Evolutionary conservation across 768 basidiomycete species (phyloP), one percentile per base, ranked within the genome.

Genomic region (Collybia mongolica): DNA sequence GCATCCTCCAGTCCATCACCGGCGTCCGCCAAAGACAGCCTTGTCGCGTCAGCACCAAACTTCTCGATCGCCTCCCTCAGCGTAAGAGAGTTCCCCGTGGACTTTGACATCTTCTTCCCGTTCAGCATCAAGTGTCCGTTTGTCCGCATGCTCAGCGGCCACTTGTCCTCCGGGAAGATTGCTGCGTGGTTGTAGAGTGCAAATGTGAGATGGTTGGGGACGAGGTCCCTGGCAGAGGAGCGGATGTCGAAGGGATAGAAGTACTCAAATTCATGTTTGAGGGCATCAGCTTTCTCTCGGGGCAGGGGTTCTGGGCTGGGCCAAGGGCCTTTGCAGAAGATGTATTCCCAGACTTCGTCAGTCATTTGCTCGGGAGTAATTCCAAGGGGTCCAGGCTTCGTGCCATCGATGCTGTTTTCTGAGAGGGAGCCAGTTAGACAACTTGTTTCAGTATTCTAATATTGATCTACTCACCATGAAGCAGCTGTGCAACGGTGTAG

Each of bases 211-310:
- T 98, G 88, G 69, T 99, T 99, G 35, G 88, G 90, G 53, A 99
- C 88, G 53, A 99, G 79, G 62, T 99, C 97, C 69, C 98, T 98
- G 48, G 91, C 97, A 11, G 97, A 99, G 12, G 97, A 98, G 42
- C 97, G 91, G 60, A 99, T 82, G 72, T 98, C 93, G 76, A 98
- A 88, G 46, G 97, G 96, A 70, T 99, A 99, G 76, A 96, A 98
- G 76, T 98, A 99, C 26, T 88, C 74, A 77, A 87, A 98, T 68
- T 93, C 88, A 68, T 89, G 88, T 66, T 89, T 94, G 69, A 98
- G 78, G 14, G 78, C 75, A 63, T 94, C 87, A 26, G 83, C 89
- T 60, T 90, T 92, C 62, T 90, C 90, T 55, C 75, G 78, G 2
- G 84, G 70, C 39, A 97, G 65, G 5, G 88, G 78, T 0, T 88